Conservation (phyloP, 495 filamentous ascomycete genomes). For the Neurospora sp. region DNA sequence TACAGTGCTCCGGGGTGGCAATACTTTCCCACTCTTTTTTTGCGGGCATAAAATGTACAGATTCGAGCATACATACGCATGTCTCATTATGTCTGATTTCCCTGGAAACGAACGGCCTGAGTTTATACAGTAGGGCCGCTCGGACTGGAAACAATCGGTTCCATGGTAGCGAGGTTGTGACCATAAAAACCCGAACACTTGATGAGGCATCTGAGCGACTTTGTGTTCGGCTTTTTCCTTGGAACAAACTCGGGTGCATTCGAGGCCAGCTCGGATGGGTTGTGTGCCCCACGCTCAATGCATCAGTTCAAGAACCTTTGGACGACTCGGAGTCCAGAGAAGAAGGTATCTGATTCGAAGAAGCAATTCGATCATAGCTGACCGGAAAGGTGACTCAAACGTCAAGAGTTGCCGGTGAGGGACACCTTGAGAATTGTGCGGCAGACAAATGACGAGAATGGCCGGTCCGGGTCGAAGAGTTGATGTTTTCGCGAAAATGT, state of each 20-base stretch:
- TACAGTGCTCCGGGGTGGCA: no score
- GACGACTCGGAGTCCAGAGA: neutral
- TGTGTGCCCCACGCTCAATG: neutral
- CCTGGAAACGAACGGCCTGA: no score
- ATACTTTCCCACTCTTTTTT: no score
- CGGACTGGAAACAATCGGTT: neutral
- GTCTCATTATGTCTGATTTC: no score
- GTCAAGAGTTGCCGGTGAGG: neutral
- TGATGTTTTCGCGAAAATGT: no score
- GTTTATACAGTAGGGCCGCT: neutral
- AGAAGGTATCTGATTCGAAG: neutral
- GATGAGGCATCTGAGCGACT: neutral
- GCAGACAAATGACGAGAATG: neutral
- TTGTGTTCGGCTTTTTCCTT: neutral
- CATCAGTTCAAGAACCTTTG: neutral
- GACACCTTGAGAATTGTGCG: neutral
- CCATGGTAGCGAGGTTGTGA: neutral
- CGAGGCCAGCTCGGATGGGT: no score
- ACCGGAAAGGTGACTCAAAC: neutral
- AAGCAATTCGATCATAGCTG: neutral
- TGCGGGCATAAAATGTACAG: no score
- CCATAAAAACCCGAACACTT: neutral
- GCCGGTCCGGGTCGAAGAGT: no score
- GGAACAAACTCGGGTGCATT: neutral
- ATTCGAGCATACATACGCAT: no score